A percentile compares a stretch with the other conserved stretches of the same genome.
Conservation (phyloP, 805 yeast genomes). For the Spathaspora passalidarum region DNA sequence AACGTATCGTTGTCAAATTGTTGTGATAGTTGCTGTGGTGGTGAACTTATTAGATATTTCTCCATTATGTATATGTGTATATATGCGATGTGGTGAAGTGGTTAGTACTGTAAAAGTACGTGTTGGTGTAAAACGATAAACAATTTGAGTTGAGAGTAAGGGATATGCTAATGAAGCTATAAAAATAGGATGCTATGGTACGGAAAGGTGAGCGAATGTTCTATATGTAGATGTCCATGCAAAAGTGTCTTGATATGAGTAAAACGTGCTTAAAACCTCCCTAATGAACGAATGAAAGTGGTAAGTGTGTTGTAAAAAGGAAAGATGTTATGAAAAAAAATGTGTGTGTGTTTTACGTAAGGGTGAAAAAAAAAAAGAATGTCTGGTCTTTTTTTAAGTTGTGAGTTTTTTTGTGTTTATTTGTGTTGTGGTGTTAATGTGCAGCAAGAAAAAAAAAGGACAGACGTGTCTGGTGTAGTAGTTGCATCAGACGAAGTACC, state of each 20-base stretch:
- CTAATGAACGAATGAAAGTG: not conserved
- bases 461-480: no score
- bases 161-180: no score
- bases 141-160: not conserved
- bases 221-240: not conserved
- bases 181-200: no score
- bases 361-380: not conserved
- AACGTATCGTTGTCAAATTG: conserved; percentile 19
- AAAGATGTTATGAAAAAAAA: not conserved
- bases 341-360: not conserved
- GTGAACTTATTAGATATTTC: conserved; percentile 38
- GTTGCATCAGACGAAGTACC: no score
- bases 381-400: no score
- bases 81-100: not conserved
- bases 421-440: not conserved
- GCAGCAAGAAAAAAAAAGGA: no score
- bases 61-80: conserved; percentile 22
- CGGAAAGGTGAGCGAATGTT: not conserved
- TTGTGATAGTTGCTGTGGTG: conserved; percentile 31
- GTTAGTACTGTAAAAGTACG: not conserved
- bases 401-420: not conserved
- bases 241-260: not conserved
- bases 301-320: not conserved
- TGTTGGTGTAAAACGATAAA: not conserved
- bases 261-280: not conserved